phyloP scores from a whole-genome alignment of 306 rosid genomes.

The Leucaena leucocephala region DNA sequence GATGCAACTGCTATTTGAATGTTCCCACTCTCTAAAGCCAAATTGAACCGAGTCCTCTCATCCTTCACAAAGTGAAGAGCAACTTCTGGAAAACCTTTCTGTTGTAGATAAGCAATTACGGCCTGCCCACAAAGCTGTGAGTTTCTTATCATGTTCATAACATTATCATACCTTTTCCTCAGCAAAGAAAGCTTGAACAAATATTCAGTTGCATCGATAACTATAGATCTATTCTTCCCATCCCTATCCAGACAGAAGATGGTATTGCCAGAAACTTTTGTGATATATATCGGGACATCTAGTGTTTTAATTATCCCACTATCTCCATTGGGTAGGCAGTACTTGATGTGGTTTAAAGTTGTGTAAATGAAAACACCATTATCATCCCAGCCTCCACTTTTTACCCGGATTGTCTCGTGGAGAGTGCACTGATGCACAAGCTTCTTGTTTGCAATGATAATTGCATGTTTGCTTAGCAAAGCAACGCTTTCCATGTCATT shows the following conservation, averaged over 20 bases:
- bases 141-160: slow-evolving; percentile 92
- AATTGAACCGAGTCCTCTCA: slow-evolving; percentile 84
- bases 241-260: slow-evolving; percentile 92
- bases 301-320: slow-evolving; percentile 90
- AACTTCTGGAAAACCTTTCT: slow-evolving; percentile 95
- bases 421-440: slow-evolving; percentile 95
- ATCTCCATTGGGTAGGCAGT: slow-evolving; percentile 95
- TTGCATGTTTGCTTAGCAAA: slow-evolving; percentile 93
- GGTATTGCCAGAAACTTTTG: slow-evolving; percentile 78
- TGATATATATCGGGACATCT: slow-evolving; percentile 90
- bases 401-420: slow-evolving; percentile 95
- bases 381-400: slow-evolving; percentile 98
- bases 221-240: slow-evolving; percentile 78
- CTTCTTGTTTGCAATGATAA: slow-evolving; percentile 82
- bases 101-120: slow-evolving; percentile 92
- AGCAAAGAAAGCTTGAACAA: slow-evolving; percentile 82
- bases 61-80: slow-evolving; percentile 98
- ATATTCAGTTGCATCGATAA: slow-evolving; percentile 87
- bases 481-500: slow-evolving; percentile 90
- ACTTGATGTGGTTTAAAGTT: slow-evolving; percentile 87
- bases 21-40: slow-evolving; percentile 97
- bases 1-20: slow-evolving; percentile 94
- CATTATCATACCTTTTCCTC: slow-evolving; percentile 81
- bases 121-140: slow-evolving; percentile 99
- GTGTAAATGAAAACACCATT: slow-evolving; percentile 92